Percentiles rank a stretch among this genome's conserved stretches.
phyloP scores from a whole-genome alignment of 2,329 filamentous ascomycete species.

The Sclerotinia glacialis region DNA sequence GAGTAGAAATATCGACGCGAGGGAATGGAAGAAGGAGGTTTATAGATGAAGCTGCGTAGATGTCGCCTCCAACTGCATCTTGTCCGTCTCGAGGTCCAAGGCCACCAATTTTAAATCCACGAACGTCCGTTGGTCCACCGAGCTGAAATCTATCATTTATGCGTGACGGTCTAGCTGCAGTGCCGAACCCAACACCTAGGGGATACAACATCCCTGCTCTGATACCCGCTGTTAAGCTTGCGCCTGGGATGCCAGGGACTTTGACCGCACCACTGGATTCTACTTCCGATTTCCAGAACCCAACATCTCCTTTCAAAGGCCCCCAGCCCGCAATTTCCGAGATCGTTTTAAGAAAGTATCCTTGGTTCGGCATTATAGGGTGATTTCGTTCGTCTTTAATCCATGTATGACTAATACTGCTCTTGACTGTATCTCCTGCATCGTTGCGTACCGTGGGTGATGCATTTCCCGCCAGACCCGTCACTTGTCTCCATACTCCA shows the following conservation, averaged over 20 bases:
- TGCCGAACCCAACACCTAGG: conserved; percentile 60
- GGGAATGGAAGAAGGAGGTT: conserved; percentile 85
- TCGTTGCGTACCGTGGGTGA: conserved; percentile 79
- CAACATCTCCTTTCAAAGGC: conserved; percentile 79
- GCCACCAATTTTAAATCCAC: conserved; percentile 86
- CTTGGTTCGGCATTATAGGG: conserved; percentile 76
- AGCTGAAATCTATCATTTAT: conserved; percentile 95
- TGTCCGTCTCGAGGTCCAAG: conserved; percentile 82
- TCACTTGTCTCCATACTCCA: conserved; percentile 84
- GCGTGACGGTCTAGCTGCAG: conserved; percentile 62
- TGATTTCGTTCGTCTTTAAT: conserved; percentile 78
- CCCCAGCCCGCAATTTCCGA: conserved; percentile 87
- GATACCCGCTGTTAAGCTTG: conserved; percentile 75
- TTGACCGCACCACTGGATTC: conserved; percentile 74
- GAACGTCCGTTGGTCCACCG: conserved; percentile 89
- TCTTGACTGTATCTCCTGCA: conserved; percentile 89
- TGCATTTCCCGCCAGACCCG: conserved; percentile 69
- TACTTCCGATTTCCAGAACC: conserved; percentile 90
- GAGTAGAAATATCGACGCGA: conserved; percentile 74
- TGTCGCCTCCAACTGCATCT: conserved; percentile 86
- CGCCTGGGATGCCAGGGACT: conserved; percentile 63
- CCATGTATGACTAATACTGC: conserved; percentile 78
- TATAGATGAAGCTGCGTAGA: conserved; percentile 85
- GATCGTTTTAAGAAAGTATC: conserved; percentile 74
- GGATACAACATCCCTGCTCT: conserved; percentile 82